Evolutionary conservation across 805 yeast genomes (phyloP), one percentile per base, ranked within the genome.

Genomic region (Schizosaccharomyces lindneri): DNA sequence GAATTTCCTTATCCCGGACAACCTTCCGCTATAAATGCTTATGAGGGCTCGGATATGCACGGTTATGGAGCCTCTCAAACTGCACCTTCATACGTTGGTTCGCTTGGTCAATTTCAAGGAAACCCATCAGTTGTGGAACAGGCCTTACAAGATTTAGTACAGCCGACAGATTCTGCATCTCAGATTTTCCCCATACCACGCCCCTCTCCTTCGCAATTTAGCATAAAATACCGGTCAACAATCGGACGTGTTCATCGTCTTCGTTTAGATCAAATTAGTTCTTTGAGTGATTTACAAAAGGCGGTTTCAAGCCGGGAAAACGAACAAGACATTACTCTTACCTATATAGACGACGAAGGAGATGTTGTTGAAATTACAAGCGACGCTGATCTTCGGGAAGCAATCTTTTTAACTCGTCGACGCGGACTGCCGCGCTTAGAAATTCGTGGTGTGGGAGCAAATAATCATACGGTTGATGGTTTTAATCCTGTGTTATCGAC

Each of bases 271-370:
- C 81, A 86, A 4, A 70, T 67, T 32, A 84, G 79, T 4, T 86
- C 87, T 4, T 67, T 83, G 19, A 67, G 62, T 0, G 71, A 71
- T 32, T 74, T 87, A 63, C 73, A 83, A 61, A 68, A 69, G 1
- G 64, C 68, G 27, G 71, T 78, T 29, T 64, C 69, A 32, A 31
- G 61, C 31, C 11, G 67, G 63, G 13, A 66, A 29, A 24, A 21
- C 3, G 65, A 5, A 29, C 55, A n/a, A 13, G 68, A 69, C n/a
- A 83, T 81, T 70, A 87, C 87, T 0, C 78, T 87, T 61, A 82
- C 88, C 62, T 87, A 87, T 65, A 69, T 82, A 39, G 95, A 87
- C 67, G 95, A 87, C 67, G 95, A 87, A 67, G 84, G 85, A 15
- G 95, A 87, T 68, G 73, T 83, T 15, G 85, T 87, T 29, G 81